Evolutionary conservation across 306 rosid species (phyloP).

Genomic region (Oxytropis ochrocephala): DNA sequence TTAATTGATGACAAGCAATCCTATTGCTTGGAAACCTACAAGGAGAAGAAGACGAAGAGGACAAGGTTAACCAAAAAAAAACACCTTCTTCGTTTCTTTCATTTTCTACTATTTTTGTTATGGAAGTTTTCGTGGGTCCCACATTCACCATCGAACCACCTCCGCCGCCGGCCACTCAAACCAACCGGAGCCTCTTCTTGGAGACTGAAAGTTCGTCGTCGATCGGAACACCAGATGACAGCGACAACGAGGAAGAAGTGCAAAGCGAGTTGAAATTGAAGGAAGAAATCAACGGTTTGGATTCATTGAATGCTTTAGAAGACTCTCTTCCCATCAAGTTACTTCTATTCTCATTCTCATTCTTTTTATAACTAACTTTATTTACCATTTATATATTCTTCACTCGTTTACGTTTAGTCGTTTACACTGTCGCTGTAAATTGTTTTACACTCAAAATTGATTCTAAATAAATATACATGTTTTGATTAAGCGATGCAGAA

Average conservation of each 20-base stretch:
- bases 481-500: constrained; percentile 41
- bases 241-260: constrained; percentile 43
- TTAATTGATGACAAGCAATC: constrained; percentile 49
- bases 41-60: constrained; percentile 55
- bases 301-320: constrained; percentile 51
- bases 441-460: too few species aligned
- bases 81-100: neutral
- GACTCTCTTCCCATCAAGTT: constrained; percentile 94
- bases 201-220: constrained; percentile 65
- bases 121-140: constrained; percentile 79
- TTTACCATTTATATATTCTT: too few species aligned
- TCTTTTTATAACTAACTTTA: too few species aligned
- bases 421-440: too few species aligned
- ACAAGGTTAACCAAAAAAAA: constrained; percentile 26
- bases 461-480: neutral
- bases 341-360: constrained; percentile 9
- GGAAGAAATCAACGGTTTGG: constrained; percentile 28
- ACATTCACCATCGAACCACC: constrained; percentile 56
- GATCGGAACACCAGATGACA: constrained; percentile 74
- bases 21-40: constrained; percentile 36
- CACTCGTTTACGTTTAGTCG: too few species aligned
- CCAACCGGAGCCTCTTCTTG: constrained; percentile 25
- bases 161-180: constrained; percentile 3
- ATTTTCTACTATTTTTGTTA: neutral
- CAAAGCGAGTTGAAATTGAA: constrained; percentile 49